Percentiles rank a stretch among this genome's conserved stretches.
These are phyloP conservation scores for Pichia sp. DNA, from an alignment of 1,139 yeast species.

Conservation along the genomic window DNA sequence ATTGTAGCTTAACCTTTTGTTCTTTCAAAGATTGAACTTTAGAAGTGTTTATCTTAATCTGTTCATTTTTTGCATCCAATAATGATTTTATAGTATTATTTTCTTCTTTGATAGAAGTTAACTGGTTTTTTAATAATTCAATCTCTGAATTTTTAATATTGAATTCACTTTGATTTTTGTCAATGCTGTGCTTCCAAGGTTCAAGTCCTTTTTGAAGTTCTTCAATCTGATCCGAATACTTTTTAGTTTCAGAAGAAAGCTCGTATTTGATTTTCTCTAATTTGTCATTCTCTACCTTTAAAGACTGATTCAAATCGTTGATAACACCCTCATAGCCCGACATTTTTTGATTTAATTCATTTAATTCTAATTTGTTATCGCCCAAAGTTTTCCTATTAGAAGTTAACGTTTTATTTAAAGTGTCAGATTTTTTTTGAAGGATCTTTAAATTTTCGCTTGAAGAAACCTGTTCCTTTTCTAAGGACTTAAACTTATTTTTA, in stretches of 20 bases:
- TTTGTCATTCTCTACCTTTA: conserved; percentile 47
- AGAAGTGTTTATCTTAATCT: conserved; percentile 31
- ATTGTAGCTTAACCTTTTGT: conserved; percentile 3
- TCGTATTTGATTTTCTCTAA: conserved; percentile 60
- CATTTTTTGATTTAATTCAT: conserved; percentile 38
- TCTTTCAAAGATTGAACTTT: conserved; percentile 10
- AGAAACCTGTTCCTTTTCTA: conserved; percentile 38
- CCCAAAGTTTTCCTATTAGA: conserved; percentile 34
- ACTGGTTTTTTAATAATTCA: conserved; percentile 50
- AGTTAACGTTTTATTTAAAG: conserved; percentile 34
- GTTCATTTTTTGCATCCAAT: conserved; percentile 40
- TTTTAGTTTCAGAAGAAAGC: conserved; percentile 68
- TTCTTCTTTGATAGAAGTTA: conserved; percentile 39
- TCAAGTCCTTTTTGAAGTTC: conserved; percentile 58
- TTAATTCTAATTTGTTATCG: conserved; percentile 44
- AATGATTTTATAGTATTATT: conserved; percentile 42
- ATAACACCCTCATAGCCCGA: conserved; percentile 38
- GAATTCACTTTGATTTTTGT: conserved; percentile 59
- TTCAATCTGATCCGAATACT: conserved; percentile 57
- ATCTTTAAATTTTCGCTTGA: conserved; percentile 28
- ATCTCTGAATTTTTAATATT: conserved; percentile 61
- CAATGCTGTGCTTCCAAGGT: conserved; percentile 76
- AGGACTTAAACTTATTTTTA: conserved; percentile 38
- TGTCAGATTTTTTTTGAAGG: conserved; percentile 10
- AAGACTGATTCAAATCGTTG: conserved; percentile 37